Evolutionary conservation across 306 rosid species (phyloP).

Genomic region (Quercus bicolor): DNA sequence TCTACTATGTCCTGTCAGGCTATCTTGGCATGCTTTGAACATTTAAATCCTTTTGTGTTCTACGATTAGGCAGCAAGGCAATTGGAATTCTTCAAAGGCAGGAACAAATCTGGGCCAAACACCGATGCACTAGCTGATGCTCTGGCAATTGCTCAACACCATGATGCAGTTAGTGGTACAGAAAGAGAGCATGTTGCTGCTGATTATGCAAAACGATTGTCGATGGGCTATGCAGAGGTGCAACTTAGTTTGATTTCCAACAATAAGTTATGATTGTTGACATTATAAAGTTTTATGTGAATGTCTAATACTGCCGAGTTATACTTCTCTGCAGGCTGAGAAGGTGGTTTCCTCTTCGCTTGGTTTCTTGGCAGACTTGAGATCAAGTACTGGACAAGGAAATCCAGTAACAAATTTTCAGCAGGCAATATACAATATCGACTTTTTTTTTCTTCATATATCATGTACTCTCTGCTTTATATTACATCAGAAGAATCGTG

Average conservation of each 20-base stretch:
- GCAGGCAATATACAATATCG: constrained; percentile 50
- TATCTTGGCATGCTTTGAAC: neutral
- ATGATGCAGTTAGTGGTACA: constrained; percentile 88
- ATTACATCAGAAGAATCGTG: neutral
- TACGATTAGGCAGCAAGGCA: constrained; percentile 77
- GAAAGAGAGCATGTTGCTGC: constrained; percentile 71
- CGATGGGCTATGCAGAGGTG: constrained; percentile 49
- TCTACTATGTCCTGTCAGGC: neutral
- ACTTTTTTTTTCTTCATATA: constrained; percentile 14
- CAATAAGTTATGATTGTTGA: constrained; percentile 8
- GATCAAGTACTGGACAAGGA: constrained; percentile 25
- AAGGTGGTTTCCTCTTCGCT: constrained; percentile 66
- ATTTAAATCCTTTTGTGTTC: constrained; percentile 12
- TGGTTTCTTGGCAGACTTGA: constrained; percentile 49
- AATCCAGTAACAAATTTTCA: constrained; percentile 39
- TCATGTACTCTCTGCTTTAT: neutral
- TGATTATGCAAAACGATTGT: constrained; percentile 78
- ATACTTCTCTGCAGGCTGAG: constrained; percentile 55
- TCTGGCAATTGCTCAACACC: constrained; percentile 86
- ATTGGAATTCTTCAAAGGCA: constrained; percentile 70
- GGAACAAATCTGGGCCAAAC: constrained; percentile 52
- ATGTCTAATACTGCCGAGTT: neutral
- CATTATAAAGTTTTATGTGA: constrained; percentile 17
- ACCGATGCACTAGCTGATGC: constrained; percentile 79
- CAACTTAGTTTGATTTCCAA: constrained; percentile 13